Percentiles rank a stretch among this genome's conserved stretches.
Conservation (phyloP, 495 filamentous ascomycete species). For the Niebla homalea region DNA sequence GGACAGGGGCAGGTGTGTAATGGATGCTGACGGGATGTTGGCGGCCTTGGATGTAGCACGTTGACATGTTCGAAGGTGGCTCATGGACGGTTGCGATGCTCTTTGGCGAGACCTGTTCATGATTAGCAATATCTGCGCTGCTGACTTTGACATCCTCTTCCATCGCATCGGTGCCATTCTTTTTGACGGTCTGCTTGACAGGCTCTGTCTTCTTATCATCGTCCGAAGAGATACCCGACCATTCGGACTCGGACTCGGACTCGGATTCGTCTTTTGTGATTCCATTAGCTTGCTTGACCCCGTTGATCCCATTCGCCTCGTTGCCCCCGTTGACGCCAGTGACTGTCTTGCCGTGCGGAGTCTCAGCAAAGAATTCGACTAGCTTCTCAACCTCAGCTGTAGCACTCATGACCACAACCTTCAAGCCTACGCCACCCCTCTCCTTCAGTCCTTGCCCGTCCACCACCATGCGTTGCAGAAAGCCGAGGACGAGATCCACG, state of each 20-base stretch:
- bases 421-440: conserved; percentile 59
- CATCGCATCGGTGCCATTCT: background rate
- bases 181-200: background rate
- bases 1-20: conserved; percentile 62
- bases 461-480: conserved; percentile 60
- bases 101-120: background rate
- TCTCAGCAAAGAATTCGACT: conserved; percentile 55
- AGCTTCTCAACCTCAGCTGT: conserved; percentile 78
- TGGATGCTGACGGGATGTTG: conserved; percentile 74
- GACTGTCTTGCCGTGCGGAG: conserved; percentile 9
- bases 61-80: conserved; percentile 21
- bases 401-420: conserved; percentile 92
- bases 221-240: conserved; percentile 14
- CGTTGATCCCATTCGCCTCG: background rate
- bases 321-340: background rate
- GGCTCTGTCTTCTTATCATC: conserved; percentile 3
- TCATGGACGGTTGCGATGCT: background rate
- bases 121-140: background rate
- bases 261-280: background rate
- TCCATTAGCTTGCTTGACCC: background rate
- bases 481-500: conserved; percentile 80
- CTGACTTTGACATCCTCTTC: background rate
- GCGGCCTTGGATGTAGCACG: conserved; percentile 71
- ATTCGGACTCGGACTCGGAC: conserved; percentile 9
- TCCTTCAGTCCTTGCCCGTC: conserved; percentile 35